Conservation (phyloP, 2,329 filamentous ascomycete genomes). For the Arthrinium phaeospermum region DNA sequence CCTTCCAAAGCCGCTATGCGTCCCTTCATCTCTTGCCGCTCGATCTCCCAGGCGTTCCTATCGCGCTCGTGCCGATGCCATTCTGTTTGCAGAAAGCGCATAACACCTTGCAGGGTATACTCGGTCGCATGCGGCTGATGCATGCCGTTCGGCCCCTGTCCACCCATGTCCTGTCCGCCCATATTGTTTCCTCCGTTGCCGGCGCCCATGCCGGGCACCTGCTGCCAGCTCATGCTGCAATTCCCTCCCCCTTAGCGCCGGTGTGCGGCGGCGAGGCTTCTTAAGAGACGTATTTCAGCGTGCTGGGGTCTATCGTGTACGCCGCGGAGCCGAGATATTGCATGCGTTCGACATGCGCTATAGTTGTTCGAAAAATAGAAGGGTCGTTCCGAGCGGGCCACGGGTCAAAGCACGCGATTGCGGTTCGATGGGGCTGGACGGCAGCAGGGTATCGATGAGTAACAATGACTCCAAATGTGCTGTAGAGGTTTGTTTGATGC, state of each 20-base stretch:
- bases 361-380: constrained; percentile 1
- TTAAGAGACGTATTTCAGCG: background rate
- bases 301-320: constrained; percentile 21
- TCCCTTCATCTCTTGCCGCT: constrained; percentile 98
- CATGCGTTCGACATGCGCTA: constrained; percentile 24
- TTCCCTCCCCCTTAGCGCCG: constrained; percentile 10
- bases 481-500: background rate
- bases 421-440: constrained; percentile 1
- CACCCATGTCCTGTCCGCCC: constrained; percentile 46
- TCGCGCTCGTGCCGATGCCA: constrained; percentile 99
- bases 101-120: constrained; percentile 77
- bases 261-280: background rate
- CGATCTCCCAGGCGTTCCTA: constrained; percentile 98
- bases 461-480: constrained; percentile 8
- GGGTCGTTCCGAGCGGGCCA: constrained; percentile 1
- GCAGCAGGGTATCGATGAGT: background rate
- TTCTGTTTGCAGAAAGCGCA: constrained; percentile 99
- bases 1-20: constrained; percentile 95
- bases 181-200: constrained; percentile 51
- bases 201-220: constrained; percentile 46
- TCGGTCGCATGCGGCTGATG: constrained; percentile 65
- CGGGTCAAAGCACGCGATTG: constrained; percentile 15
- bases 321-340: constrained; percentile 11
- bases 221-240: constrained; percentile 43
- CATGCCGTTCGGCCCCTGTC: constrained; percentile 47